These are phyloP conservation scores for Aspergillus jensenii DNA, from an alignment of 2,329 filamentous ascomycete species.

Conservation along the genomic window DNA sequence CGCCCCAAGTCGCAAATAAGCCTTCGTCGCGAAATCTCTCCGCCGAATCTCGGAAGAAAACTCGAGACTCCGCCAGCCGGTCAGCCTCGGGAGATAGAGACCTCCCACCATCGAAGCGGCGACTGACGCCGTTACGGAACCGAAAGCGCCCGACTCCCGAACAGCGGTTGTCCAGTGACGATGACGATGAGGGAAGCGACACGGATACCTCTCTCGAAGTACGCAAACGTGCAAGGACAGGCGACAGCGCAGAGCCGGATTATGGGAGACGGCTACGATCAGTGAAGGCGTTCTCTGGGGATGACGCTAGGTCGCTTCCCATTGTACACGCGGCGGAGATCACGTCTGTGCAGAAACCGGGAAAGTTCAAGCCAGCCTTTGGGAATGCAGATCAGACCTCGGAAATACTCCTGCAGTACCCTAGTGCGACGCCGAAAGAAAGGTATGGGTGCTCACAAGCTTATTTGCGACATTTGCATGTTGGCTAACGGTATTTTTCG, in stretches of 20 bases:
- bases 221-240: conserved; percentile 43
- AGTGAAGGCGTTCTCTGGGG: conserved; percentile 44
- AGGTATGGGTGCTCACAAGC: conserved; percentile 46
- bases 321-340: conserved; percentile 54
- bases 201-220: conserved; percentile 43
- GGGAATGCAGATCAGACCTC: conserved; percentile 44
- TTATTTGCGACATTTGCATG: not conserved
- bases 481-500: conserved; percentile 23
- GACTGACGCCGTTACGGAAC: conserved; percentile 31
- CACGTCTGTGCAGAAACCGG: conserved; percentile 42
- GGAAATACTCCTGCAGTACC: conserved; percentile 76
- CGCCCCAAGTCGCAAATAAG: conserved; percentile 24
- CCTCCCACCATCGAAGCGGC: conserved; percentile 28
- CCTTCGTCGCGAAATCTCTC: conserved; percentile 21
- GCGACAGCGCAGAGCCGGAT: conserved; percentile 45
- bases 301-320: conserved; percentile 35
- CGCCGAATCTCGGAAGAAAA: conserved; percentile 24
- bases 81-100: conserved; percentile 33
- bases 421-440: conserved; percentile 69
- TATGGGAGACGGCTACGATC: conserved; percentile 46
- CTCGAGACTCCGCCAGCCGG: conserved; percentile 25
- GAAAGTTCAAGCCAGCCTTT: conserved; percentile 55
- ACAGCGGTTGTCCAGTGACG: conserved; percentile 40
- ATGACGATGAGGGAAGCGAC: conserved; percentile 44
- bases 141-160: conserved; percentile 42